Evolutionary conservation across 352 stramenopile genomes (phyloP), one percentile per base, ranked within the genome.

Genomic region (Globisporangium acanthophoron): DNA sequence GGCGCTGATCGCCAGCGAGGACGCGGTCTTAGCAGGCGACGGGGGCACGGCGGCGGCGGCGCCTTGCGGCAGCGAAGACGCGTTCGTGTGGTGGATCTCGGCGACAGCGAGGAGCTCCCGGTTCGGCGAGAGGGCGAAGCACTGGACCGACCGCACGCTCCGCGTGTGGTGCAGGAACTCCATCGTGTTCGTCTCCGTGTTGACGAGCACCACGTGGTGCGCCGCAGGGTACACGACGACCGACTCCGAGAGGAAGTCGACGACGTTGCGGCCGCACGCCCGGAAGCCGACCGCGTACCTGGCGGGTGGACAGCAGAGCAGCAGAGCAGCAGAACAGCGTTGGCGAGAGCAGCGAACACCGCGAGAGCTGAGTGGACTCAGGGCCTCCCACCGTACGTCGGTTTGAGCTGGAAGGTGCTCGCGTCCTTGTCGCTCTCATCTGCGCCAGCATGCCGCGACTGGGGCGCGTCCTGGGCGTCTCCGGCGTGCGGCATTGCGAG

Each of bases 131-230:
- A 94, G 47, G 37, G 80, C 76, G 64, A 94, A 85, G 55, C 74
- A 81, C 54, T 91, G 78, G 15, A 89, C 64, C 5, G 56, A 71
- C 41, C 81, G 79, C 31, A 81, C 64, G 12, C 65, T 63, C 1
- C 73, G 69, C 49, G 84, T 74, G 18, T 78, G 71, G 49, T 91
- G 73, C 21, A 94, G 66, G 37, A 93, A 94, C 29, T 90, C 81
- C 81, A 94, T 92, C 5, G 29, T 43, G 5, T 66, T 69, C 18
- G 29, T 76, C 46, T 90, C 84, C 0, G 83, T 61, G 51, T 92
- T 74, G 61, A 85, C 85, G 15, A 91, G 58, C 2, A 52, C 67
- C 35, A 92, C 64, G 54, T 92, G 80, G 45, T 92, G 78, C 0
- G 70, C 84, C 1, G 78, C 78, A 0, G 84, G 80, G 45, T 90